Percentiles rank a stretch among this genome's conserved stretches.
These are phyloP conservation scores for Colletotrichum nymphaeae DNA, from an alignment of 2,329 filamentous ascomycete species.

Conservation along the genomic window DNA sequence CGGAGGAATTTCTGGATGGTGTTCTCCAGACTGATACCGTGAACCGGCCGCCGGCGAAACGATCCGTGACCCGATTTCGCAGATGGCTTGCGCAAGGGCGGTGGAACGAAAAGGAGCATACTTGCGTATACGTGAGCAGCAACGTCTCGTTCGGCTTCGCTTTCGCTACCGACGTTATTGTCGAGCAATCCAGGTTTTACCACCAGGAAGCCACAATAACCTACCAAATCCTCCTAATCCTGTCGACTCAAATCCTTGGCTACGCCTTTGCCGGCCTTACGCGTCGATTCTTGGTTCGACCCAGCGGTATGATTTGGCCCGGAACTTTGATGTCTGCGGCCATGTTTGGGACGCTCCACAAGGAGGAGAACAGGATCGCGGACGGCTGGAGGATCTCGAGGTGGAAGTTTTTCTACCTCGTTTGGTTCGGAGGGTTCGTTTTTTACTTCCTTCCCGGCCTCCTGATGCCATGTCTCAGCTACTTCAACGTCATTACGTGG, in stretches of 20 bases:
- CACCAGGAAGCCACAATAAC: conserved; percentile 80
- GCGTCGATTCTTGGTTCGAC: conserved; percentile 83
- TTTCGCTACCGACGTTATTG: conserved; percentile 90
- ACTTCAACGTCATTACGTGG: conserved; percentile 92
- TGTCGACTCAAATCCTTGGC: conserved; percentile 88
- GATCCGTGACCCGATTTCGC: conserved; percentile 59
- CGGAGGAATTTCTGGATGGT: conserved; percentile 50
- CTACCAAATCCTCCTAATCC: conserved; percentile 85
- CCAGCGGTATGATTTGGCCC: conserved; percentile 92
- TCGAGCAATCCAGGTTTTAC: conserved; percentile 91
- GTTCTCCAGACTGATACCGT: conserved; percentile 37
- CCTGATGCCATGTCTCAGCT: conserved; percentile 85
- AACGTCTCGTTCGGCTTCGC: conserved; percentile 92
- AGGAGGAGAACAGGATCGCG: conserved; percentile 83
- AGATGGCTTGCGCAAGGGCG: conserved; percentile 82
- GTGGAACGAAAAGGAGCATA: conserved; percentile 92
- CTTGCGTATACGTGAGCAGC: conserved; percentile 89
- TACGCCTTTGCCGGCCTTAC: conserved; percentile 89
- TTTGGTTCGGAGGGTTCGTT: conserved; percentile 76
- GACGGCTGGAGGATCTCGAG: conserved; percentile 86
- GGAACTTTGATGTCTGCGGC: conserved; percentile 88
- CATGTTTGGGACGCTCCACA: conserved; percentile 90
- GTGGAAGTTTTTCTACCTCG: conserved; percentile 84
- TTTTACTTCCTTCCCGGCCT: conserved; percentile 91
- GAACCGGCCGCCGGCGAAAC: conserved; percentile 13